Conservation (phyloP, 306 rosid species). For the Vigna unguiculata region DNA sequence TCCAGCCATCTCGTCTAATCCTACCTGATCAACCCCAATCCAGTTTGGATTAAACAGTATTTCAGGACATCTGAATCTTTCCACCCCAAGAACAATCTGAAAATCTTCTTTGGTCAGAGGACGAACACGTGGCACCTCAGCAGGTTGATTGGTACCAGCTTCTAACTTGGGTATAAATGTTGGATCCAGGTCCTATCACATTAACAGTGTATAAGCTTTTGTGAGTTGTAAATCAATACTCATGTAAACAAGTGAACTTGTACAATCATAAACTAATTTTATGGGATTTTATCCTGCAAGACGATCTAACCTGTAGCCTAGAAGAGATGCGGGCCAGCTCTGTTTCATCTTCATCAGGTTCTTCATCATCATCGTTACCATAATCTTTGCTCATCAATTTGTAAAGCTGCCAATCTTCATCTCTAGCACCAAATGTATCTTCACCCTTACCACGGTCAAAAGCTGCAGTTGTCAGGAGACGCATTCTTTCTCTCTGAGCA, state of each 20-base stretch:
- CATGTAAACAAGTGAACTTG: neutral
- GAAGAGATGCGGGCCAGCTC: constrained; percentile 69
- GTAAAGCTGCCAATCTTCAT: constrained; percentile 88
- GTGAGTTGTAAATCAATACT: neutral
- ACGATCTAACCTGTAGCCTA: constrained; percentile 69
- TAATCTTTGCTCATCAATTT: constrained; percentile 61
- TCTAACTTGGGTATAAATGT: constrained; percentile 73
- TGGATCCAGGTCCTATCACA: constrained; percentile 71
- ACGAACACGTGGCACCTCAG: constrained; percentile 59
- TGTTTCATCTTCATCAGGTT: constrained; percentile 66
- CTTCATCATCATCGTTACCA: constrained; percentile 63
- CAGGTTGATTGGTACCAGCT: constrained; percentile 50
- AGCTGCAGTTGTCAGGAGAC: constrained; percentile 89
- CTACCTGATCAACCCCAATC: constrained; percentile 80
- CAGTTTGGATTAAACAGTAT: constrained; percentile 74
- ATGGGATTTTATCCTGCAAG: neutral
- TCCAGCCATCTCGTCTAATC: constrained; percentile 84
- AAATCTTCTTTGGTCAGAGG: constrained; percentile 78
- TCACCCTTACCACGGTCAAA: constrained; percentile 89
- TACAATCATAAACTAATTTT: neutral
- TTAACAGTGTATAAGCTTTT: neutral
- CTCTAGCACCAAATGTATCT: constrained; percentile 62
- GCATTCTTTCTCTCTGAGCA: constrained; percentile 89
- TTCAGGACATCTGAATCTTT: constrained; percentile 88
- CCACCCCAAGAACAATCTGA: constrained; percentile 70